Evolutionary conservation across 306 rosid species (phyloP), one percentile per base, ranked within the genome.

Genomic region (Cucurbita argyrosperma): DNA sequence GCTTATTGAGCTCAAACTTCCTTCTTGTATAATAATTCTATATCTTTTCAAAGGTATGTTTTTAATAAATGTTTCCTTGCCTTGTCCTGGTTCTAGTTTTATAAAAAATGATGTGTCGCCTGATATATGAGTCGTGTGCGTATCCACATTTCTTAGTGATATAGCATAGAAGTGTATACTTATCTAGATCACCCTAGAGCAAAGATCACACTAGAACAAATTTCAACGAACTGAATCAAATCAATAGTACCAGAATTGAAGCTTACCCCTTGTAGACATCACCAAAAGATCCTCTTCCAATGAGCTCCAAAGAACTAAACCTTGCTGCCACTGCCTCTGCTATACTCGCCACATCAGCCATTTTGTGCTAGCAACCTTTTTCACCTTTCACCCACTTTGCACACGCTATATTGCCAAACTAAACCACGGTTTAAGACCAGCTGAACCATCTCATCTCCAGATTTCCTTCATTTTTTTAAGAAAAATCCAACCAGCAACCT

Each of bases 241-340:
- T 52, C 23, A 5, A 60, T 19, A 18, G 56, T 21, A 77, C 16
- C 60, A 63, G 79, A 76, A 61, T 54, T 18, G 49, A 75, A 50
- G 79, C 96, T 79, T 78, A 95, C 99, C 84, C 97, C 85, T 95
- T 95, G 79, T 88, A 95, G 66, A 95, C 99, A 43, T 95, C 93
- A 1, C 99, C 99, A 61, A 95, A 91, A 26, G 99, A 95, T 77
- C 99, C 99, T 80, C 86, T 89, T 37, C 99, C 99, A 76, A 95
- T 95, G 52, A 89, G 96, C 81, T 95, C 97, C 82, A 91, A 81
- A 23, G 89, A 82, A 81, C 84, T 81, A 79, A 95, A 95, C 66
- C 99, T 91, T 9, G 97, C 80, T 66, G 96, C 97, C 5, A 96
- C 81, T 64, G 93, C 96, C 84, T 95, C 96, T 26, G 81, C 74